These are phyloP conservation scores for Ophiostoma perfectum DNA, from an alignment of 2,329 filamentous ascomycete genomes.

Conservation along the genomic window DNA sequence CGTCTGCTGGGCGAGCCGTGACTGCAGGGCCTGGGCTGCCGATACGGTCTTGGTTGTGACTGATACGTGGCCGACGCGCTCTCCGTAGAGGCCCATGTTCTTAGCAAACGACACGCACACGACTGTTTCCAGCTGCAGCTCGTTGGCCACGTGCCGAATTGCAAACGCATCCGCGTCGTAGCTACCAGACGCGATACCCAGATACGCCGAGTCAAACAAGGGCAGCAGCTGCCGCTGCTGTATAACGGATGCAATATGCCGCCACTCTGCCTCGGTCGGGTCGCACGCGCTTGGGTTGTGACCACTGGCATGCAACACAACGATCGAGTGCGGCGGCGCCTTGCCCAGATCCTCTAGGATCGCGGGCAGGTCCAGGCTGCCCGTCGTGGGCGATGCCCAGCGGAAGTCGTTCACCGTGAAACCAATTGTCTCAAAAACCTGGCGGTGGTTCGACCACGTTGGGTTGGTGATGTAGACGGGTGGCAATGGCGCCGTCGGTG, in stretches of 20 bases:
- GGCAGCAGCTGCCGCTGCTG: slow-evolving; percentile 80
- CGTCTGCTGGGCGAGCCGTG: slow-evolving; percentile 88
- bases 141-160: slow-evolving; percentile 77
- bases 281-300: slow-evolving; percentile 98
- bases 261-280: slow-evolving; percentile 91
- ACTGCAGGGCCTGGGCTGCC: slow-evolving; percentile 62
- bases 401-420: slow-evolving; percentile 77
- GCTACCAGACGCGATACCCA: slow-evolving; percentile 92
- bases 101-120: slow-evolving; percentile 94
- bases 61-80: slow-evolving; percentile 84
- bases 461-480: slow-evolving; percentile 88
- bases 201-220: slow-evolving; percentile 97
- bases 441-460: slow-evolving; percentile 98
- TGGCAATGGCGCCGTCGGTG: slow-evolving; percentile 41
- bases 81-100: slow-evolving; percentile 95
- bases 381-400: slow-evolving; percentile 85
- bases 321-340: slow-evolving; percentile 74
- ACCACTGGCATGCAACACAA: slow-evolving; percentile 90
- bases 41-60: slow-evolving; percentile 51
- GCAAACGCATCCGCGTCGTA: slow-evolving; percentile 79
- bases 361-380: slow-evolving; percentile 85
- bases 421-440: slow-evolving; percentile 91
- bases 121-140: slow-evolving; percentile 82
- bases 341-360: slow-evolving; percentile 67
- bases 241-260: slow-evolving; percentile 74